Conservation (phyloP, 2,329 filamentous ascomycete species). For the Cladosporium cucumerinum region DNA sequence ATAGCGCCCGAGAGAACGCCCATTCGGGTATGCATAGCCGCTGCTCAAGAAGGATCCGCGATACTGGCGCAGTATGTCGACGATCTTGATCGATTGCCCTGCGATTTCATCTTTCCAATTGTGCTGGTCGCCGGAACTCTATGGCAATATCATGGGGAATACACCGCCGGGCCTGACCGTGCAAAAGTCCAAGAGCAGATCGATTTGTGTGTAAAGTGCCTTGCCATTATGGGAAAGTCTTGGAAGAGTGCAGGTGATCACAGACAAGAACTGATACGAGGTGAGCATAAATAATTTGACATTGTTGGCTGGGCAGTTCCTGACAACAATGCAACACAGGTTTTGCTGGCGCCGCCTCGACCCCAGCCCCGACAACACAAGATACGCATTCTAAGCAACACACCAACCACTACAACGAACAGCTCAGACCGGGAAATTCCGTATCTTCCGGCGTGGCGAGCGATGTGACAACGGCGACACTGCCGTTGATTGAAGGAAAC, state of each 20-base stretch:
- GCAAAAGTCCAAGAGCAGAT: slow-evolving; percentile 1
- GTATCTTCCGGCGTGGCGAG: not conserved
- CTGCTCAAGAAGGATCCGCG: not conserved
- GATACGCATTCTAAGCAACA: not conserved
- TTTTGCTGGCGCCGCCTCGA: not conserved
- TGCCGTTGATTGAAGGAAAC: not conserved
- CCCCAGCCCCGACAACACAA: not conserved
- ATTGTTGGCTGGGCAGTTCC: not conserved
- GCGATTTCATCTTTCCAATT: slow-evolving; percentile 12
- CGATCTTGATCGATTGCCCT: slow-evolving; percentile 9
- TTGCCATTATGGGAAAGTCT: slow-evolving; percentile 6
- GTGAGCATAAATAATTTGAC: not conserved
- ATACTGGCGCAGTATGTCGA: slow-evolving; percentile 2
- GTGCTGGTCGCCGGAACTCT: slow-evolving; percentile 8
- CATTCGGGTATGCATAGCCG: not conserved
- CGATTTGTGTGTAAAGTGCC: slow-evolving; percentile 9
- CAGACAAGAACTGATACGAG: not conserved
- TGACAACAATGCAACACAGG: not conserved
- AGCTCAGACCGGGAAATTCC: not conserved
- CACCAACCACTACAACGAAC: not conserved
- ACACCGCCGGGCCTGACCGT: not conserved
- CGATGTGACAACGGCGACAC: not conserved
- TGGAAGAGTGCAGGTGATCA: slow-evolving; percentile 9
- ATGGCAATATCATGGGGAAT: slow-evolving; percentile 5
- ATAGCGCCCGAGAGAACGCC: not conserved